These are phyloP conservation scores for Rhododendron molle DNA, from an alignment of 148 eudicot species.

Conservation along the genomic window DNA sequence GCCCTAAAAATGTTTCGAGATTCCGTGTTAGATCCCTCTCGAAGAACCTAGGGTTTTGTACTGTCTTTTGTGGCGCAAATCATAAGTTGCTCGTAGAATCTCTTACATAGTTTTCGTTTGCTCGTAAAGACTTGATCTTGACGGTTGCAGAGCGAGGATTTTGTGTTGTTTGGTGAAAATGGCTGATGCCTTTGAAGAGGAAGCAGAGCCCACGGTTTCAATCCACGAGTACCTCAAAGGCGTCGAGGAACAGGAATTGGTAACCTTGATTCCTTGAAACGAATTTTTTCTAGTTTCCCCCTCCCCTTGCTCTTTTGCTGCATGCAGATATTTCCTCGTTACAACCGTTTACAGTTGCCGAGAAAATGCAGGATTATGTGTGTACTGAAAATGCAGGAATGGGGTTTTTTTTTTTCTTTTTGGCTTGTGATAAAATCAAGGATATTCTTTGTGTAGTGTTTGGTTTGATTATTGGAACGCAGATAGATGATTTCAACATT, in stretches of 20 bases:
- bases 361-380: no score
- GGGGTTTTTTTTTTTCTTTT: not conserved
- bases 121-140: not conserved
- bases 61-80: not conserved
- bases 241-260: slow-evolving; percentile 85
- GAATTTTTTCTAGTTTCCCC: no score
- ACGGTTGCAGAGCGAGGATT: no score
- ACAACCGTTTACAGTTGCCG: no score
- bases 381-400: not conserved
- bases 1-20: not conserved
- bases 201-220: slow-evolving; percentile 53
- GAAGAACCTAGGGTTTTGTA: slow-evolving; percentile 10
- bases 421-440: not conserved
- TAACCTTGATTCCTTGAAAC: slow-evolving; percentile 12
- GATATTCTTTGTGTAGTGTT: not conserved
- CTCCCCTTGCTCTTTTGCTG: not conserved
- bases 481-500: not conserved
- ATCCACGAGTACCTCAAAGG: slow-evolving; percentile 68
- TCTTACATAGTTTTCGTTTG: not conserved
- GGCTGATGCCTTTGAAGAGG: slow-evolving; percentile 72
- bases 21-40: not conserved
- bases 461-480: not conserved
- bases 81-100: not conserved
- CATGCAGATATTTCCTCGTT: not conserved
- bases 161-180: slow-evolving; percentile 16